phyloP scores from a whole-genome alignment of 176 grass and related monocot genomes.

The Oryza nivara region DNA sequence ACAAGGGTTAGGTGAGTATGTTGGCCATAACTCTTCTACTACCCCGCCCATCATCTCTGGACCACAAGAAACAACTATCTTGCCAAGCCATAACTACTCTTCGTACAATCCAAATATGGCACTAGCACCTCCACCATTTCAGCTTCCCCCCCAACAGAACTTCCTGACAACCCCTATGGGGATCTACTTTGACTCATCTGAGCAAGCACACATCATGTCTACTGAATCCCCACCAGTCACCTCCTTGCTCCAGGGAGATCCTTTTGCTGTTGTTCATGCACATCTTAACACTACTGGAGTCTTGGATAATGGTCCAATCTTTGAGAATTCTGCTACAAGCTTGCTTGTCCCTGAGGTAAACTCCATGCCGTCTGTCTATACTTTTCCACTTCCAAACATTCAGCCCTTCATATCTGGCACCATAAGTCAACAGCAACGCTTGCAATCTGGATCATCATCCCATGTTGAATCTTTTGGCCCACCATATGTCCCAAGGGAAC shows the following conservation, averaged over 20 bases:
- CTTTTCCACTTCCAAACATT: background rate
- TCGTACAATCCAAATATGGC: background rate
- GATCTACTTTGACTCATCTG: background rate
- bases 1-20: background rate
- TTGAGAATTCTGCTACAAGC: background rate
- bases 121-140: background rate
- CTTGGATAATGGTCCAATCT: background rate
- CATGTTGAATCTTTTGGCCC: background rate
- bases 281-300: background rate
- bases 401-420: background rate
- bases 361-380: background rate
- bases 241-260: slow-evolving; percentile 26
- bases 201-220: background rate
- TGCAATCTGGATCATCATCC: background rate
- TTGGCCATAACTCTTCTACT: background rate
- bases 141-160: background rate
- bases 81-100: background rate
- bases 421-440: background rate
- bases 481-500: background rate
- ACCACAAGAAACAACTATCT: background rate
- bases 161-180: slow-evolving; percentile 2
- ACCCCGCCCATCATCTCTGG: background rate
- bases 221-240: background rate
- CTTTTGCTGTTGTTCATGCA: slow-evolving; percentile 11
- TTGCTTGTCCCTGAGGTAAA: background rate